Percentiles rank a stretch among this genome's conserved stretches.
Conservation (phyloP, 2,329 filamentous ascomycete species). For the Ophiostoma ulmi region DNA sequence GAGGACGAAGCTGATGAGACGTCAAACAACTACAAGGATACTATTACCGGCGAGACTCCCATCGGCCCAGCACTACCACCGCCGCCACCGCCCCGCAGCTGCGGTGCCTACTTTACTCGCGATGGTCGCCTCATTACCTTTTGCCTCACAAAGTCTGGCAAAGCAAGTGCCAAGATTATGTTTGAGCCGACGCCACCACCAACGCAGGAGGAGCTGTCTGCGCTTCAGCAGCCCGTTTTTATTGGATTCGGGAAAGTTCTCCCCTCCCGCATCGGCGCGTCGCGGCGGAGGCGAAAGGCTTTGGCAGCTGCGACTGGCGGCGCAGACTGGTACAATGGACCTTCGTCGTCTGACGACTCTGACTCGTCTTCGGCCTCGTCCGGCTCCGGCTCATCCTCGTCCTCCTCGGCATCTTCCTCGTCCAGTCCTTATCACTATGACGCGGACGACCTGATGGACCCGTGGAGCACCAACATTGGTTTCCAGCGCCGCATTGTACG, state of each 20-base stretch:
- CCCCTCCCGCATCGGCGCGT: conserved; percentile 6
- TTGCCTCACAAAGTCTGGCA: conserved; percentile 63
- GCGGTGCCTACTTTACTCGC: conserved; percentile 57
- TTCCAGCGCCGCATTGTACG: conserved; percentile 58
- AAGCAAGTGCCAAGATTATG: conserved; percentile 45
- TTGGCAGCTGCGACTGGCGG: conserved; percentile 44
- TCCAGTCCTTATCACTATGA: conserved; percentile 6
- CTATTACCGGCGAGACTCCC: neutral
- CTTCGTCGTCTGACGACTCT: conserved; percentile 40
- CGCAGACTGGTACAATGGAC: conserved; percentile 7
- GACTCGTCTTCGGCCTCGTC: conserved; percentile 15
- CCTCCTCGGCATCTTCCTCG: conserved; percentile 6
- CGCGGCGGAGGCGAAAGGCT: conserved; percentile 44
- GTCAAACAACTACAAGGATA: neutral
- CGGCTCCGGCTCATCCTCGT: neutral
- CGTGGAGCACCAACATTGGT: conserved; percentile 26
- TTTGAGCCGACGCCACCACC: conserved; percentile 42
- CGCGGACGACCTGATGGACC: conserved; percentile 22
- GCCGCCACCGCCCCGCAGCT: conserved; percentile 53
- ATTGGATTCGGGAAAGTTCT: conserved; percentile 28
- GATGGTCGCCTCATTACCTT: conserved; percentile 62
- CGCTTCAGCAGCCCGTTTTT: conserved; percentile 27
- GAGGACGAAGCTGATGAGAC: conserved; percentile 63
- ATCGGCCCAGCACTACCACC: conserved; percentile 35
- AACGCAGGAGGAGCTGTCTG: conserved; percentile 24